A percentile compares a stretch with the other conserved stretches of the same genome.
Conservation (phyloP, 2,329 filamentous ascomycete genomes). For the Paramyrothecium roridum region DNA sequence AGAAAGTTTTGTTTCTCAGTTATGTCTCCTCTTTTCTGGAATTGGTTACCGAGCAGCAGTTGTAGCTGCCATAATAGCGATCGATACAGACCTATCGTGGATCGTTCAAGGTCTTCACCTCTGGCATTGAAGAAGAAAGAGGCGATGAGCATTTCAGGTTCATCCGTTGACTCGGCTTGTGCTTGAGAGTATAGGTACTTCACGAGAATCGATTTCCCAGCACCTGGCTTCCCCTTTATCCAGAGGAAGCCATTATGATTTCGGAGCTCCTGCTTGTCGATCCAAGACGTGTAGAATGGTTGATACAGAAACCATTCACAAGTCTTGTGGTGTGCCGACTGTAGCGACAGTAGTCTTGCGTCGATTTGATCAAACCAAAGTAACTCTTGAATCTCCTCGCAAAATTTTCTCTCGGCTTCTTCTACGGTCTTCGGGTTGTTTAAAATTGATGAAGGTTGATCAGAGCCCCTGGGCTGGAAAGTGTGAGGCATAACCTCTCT, state of each 20-base stretch:
- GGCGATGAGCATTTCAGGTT: neutral
- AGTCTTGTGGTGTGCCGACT: neutral
- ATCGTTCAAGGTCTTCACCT: constrained; percentile 6
- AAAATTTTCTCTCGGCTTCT: too few species aligned
- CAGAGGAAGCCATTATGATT: constrained; percentile 14
- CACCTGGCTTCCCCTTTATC: constrained; percentile 41
- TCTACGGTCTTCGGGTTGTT: too few species aligned
- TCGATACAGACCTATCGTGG: constrained; percentile 6
- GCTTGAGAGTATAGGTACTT: constrained; percentile 21
- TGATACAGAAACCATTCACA: neutral
- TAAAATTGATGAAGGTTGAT: too few species aligned
- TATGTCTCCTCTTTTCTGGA: too few species aligned
- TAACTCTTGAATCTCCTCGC: too few species aligned
- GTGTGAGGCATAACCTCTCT: constrained; percentile 1
- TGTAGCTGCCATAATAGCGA: constrained; percentile 2
- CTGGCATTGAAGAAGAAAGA: constrained; percentile 10
- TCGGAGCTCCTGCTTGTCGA: neutral
- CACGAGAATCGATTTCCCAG: constrained; percentile 46
- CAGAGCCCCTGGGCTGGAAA: too few species aligned
- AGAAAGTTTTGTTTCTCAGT: constrained; percentile 1
- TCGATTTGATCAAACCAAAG: too few species aligned
- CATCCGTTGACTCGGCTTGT: neutral
- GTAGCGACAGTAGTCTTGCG: too few species aligned
- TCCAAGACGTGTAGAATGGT: neutral
- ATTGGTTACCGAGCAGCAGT: neutral